Base-by-base conservation (phyloP, 208 protist species). In the Crithidia brevicula region DNA sequence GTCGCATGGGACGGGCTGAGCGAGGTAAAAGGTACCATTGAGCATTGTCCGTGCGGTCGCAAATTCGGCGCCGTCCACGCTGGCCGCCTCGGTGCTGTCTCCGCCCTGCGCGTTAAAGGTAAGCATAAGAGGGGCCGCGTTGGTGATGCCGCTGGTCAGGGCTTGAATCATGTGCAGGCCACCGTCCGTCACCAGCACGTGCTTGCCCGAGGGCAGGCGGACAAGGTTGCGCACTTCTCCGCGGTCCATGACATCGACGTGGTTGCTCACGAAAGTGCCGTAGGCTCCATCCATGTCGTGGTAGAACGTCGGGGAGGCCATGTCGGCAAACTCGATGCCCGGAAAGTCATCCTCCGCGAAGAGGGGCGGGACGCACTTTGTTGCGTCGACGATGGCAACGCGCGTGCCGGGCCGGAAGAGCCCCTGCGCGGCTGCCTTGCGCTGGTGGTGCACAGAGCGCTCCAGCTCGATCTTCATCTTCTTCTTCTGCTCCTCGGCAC, bases 171-270 rank as follows among this genome's bases (percentile, higher is more conserved):
- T 79, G 34, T 79, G 77, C 33, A 96, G 70, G 52, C 91, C 91
- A 42, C 91, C 87, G 57, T 96, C 91, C 11, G 85, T 80, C 15
- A 96, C 86, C 61, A 96, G 72, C 5, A 96, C 87, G 72, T 96
- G 88, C 18, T 79, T 68, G 28, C 88, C 88, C 52, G 85, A 82
- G 4, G 85, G 81, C 34, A 96, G 77, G 9, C 91, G 80, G 18
- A 96, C 87, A 22, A 96, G 82, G 62, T 87, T 93, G 59, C 85
- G 84, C 53, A 96, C 65, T 77, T 96, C 91, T 53, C 76, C 84
- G 49, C 79, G 80, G 67, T 96, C 89, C 67, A 93, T 86, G 23
- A 93, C 79, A 59, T 96, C 88, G 2, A 96, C 88, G 60, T 96
- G 91, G 54, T 85, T 89, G 67, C 81, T 91, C 36, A 96, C 70